Evolutionary conservation across 345 rosid species (phyloP).

Genomic region (Diplotaxis tenuifolia): DNA sequence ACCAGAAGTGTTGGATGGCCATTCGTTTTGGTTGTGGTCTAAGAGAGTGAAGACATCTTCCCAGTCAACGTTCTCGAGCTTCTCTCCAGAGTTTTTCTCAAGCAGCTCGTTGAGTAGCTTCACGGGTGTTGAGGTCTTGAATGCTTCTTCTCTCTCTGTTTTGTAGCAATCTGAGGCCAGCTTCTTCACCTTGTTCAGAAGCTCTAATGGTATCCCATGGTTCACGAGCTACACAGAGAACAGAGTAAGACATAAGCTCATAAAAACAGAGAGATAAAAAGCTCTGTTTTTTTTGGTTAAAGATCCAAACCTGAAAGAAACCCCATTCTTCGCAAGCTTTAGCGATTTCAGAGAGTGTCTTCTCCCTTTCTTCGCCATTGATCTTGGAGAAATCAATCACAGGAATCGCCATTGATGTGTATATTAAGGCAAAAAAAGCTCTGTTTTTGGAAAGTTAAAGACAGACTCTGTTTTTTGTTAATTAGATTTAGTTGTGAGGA

Average conservation of each 20-base stretch:
- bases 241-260: not conserved
- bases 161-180: slow-evolving; percentile 53
- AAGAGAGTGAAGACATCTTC: slow-evolving; percentile 77
- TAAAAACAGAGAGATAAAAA: not conserved
- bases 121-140: slow-evolving; percentile 50
- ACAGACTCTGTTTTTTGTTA: slow-evolving; percentile 19
- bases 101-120: slow-evolving; percentile 47
- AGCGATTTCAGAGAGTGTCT: slow-evolving; percentile 64
- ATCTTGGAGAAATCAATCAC: slow-evolving; percentile 85
- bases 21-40: slow-evolving; percentile 49
- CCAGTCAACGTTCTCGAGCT: slow-evolving; percentile 70
- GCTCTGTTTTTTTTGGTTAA: not conserved
- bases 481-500: slow-evolving; percentile 28
- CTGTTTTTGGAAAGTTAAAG: not conserved
- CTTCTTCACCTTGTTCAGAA: slow-evolving; percentile 71
- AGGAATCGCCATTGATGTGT: slow-evolving; percentile 63
- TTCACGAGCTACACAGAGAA: slow-evolving; percentile 54
- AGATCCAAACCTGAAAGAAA: slow-evolving; percentile 69
- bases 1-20: slow-evolving; percentile 60
- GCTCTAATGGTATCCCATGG: slow-evolving; percentile 72
- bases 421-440: not conserved
- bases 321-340: slow-evolving; percentile 83
- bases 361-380: slow-evolving; percentile 60
- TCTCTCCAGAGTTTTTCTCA: slow-evolving; percentile 43
- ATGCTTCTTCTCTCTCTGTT: slow-evolving; percentile 65